These are phyloP conservation scores for Posidonia australis DNA, from an alignment of 106 monocot species.

Conservation along the genomic window DNA sequence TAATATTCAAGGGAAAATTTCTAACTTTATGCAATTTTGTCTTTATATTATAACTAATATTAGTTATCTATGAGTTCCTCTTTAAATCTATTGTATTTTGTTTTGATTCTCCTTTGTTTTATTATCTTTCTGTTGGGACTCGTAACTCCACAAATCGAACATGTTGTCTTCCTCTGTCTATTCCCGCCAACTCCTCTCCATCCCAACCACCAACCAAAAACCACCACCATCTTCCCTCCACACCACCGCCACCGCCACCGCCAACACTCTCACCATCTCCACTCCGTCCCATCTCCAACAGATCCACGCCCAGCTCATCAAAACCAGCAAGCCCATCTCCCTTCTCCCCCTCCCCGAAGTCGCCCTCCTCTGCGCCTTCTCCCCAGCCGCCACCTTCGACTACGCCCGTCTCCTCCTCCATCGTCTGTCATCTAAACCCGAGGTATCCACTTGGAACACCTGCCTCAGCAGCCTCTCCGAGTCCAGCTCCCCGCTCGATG, in stretches of 20 bases:
- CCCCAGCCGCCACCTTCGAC: slow-evolving; percentile 25
- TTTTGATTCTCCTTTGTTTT: no score
- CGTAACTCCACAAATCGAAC: no score
- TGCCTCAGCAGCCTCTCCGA: slow-evolving; percentile 32
- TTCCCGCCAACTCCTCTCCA: slow-evolving; percentile 5
- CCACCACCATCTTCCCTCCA: slow-evolving; percentile 2
- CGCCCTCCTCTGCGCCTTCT: slow-evolving; percentile 32
- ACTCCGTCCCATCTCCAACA: slow-evolving; percentile 39
- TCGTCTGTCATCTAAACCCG: slow-evolving; percentile 6
- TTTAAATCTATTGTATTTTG: no score
- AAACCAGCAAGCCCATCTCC: slow-evolving; percentile 29
- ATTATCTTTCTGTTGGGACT: no score
- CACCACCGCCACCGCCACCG: background rate
- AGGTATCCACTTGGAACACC: slow-evolving; percentile 50
- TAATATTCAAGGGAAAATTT: no score
- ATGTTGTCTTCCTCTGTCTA: background rate
- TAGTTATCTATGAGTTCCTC: no score
- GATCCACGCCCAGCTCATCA: slow-evolving; percentile 47
- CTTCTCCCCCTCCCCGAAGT: slow-evolving; percentile 16
- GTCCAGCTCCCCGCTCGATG: slow-evolving; percentile 20
- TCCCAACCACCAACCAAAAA: background rate
- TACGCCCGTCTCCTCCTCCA: slow-evolving; percentile 31
- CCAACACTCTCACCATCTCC: background rate
- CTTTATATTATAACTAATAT: no score
- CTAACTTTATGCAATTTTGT: no score